Conservation (phyloP, 768 basidiomycete species). For the Mycena galericulata region DNA sequence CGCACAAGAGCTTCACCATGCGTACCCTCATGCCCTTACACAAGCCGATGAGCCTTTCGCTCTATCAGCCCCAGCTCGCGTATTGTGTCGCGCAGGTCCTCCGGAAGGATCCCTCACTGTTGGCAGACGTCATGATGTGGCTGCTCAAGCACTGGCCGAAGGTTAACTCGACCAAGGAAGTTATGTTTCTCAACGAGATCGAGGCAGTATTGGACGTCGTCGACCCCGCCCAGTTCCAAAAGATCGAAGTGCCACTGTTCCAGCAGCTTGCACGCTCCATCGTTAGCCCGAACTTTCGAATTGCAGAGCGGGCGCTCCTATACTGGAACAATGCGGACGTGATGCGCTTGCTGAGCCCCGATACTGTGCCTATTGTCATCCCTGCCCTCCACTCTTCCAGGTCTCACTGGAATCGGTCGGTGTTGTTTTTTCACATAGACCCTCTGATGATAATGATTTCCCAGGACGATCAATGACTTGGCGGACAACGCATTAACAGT, state of each 20-base stretch:
- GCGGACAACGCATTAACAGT: slow-evolving; percentile 98
- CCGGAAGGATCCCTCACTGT: slow-evolving; percentile 93
- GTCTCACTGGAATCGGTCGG: slow-evolving; percentile 98
- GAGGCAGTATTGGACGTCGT: slow-evolving; percentile 99
- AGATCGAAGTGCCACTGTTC: slow-evolving; percentile 94
- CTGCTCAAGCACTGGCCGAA: slow-evolving; percentile 99
- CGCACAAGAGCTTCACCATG: slow-evolving; percentile 98
- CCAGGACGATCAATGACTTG: slow-evolving; percentile 97
- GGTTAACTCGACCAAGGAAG: slow-evolving; percentile 99
- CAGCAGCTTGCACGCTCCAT: slow-evolving; percentile 96
- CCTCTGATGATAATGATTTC: slow-evolving; percentile 23
- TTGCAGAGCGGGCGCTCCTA: slow-evolving; percentile 94
- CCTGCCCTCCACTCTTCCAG: slow-evolving; percentile 95
- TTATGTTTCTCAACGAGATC: slow-evolving; percentile 99
- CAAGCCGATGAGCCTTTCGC: slow-evolving; percentile 96
- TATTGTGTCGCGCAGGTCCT: slow-evolving; percentile 99
- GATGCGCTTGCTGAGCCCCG: slow-evolving; percentile 98
- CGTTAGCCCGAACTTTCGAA: slow-evolving; percentile 99
- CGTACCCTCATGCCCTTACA: slow-evolving; percentile 95
- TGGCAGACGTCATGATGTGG: slow-evolving; percentile 96
- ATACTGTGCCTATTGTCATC: slow-evolving; percentile 96
- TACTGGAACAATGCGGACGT: slow-evolving; percentile 99
- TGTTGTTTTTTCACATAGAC: slow-evolving; percentile 18
- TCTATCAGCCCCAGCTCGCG: slow-evolving; percentile 98
- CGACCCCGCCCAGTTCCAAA: slow-evolving; percentile 95